Conservation (phyloP, 805 yeast genomes). For the Kluyveromyces dobzhanskii region DNA sequence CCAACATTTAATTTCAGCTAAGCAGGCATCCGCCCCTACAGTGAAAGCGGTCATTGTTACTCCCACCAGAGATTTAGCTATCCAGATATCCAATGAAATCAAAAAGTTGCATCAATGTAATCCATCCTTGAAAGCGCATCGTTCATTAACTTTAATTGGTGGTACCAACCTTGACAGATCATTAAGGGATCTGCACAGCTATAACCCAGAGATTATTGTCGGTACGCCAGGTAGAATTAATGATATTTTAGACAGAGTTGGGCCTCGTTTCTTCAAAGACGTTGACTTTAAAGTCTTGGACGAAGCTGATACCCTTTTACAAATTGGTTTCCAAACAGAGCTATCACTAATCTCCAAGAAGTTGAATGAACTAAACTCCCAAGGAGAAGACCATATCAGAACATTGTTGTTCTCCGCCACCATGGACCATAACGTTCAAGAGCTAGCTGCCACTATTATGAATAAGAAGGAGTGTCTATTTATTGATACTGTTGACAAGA, state of each 20-base stretch:
- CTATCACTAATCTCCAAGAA: constrained; percentile 47
- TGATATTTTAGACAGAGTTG: constrained; percentile 45
- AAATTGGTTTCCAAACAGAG: constrained; percentile 68
- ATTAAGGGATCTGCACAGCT: constrained; percentile 26
- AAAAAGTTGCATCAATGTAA: constrained; percentile 34
- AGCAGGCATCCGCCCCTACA: constrained; percentile 25
- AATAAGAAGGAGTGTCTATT: constrained; percentile 45
- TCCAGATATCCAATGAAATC: constrained; percentile 66
- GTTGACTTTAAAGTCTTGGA: constrained; percentile 68
- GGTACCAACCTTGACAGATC: constrained; percentile 42
- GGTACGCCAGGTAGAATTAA: constrained; percentile 86
- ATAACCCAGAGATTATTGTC: constrained; percentile 52
- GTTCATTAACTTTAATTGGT: constrained; percentile 56
- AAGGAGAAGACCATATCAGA: constrained; percentile 38
- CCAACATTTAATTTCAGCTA: constrained; percentile 39
- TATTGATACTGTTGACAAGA: constrained; percentile 66
- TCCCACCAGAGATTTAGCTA: constrained; percentile 88
- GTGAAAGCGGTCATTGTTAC: constrained; percentile 64
- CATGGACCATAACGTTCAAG: constrained; percentile 56
- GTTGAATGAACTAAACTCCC: constrained; percentile 31
- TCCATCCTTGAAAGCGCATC: constrained; percentile 23
- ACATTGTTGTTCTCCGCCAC: constrained; percentile 86
- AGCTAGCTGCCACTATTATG: constrained; percentile 53
- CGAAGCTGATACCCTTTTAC: constrained; percentile 85
- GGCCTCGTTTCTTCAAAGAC: constrained; percentile 39